Evolutionary conservation across 1,284 basidiomycete genomes (phyloP), one percentile per base, ranked within the genome.

Genomic region (Apiotrichum sp.): DNA sequence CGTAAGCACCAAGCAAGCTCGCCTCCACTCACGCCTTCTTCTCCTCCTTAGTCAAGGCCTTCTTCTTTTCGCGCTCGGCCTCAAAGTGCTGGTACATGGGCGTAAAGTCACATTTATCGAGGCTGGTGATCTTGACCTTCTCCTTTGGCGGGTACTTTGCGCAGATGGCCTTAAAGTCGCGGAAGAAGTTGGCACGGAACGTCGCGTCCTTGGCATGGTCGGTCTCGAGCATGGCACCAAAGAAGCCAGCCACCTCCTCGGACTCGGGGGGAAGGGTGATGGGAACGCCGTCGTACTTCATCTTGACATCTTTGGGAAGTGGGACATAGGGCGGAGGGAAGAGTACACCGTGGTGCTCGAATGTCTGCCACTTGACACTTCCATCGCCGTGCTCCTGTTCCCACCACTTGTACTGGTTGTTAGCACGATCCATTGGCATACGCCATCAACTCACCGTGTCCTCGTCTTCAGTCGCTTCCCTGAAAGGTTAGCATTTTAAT

Each of bases 211-310:
- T 82, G 3, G 89, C 90, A 69, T 99, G 93, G 63, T 95, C 91
- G 3, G 91, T 89, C 74, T 95, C 92, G 52, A 98, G 71, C 80
- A 98, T 84, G 34, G 92, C 89, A 33, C 81, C 96, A 69, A 95
- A 98, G 78, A 98, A 99, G 39, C 89, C 88, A 45, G 96, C 96
- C 42, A 98, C 93, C 75, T 99, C 96, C 76, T 99, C 96, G 1
- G 93, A 82, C 64, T 88, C 89, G 11, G 83, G 85, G 11, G 90
- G 85, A 22, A 99, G 84, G 57, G 86, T 80, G 43, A 98, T 83
- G 5, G 81, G 74, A 72, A 86, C 84, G 62, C 93, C 95, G 63
- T 95, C 84, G 75, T 98, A 99, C 72, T 87, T 89, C 89, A 99
- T 91, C 81, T 89, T 96, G 74, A 98, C 84, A 67, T 85, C 69